Conservation (phyloP, 768 basidiomycete genomes). For the Lactifluus piperatus region DNA sequence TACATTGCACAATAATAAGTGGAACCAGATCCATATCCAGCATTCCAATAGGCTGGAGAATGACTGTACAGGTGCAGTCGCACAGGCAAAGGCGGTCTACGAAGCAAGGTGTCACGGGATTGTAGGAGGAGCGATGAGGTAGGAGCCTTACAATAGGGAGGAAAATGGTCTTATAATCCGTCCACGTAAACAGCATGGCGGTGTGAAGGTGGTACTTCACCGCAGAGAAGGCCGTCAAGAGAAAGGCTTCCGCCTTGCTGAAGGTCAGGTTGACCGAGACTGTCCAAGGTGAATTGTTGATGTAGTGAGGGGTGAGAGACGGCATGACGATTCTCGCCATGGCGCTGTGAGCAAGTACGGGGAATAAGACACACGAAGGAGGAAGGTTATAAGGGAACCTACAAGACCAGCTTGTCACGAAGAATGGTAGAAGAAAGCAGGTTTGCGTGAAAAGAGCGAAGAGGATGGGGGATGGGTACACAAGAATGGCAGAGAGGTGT, state of each 20-base stretch:
- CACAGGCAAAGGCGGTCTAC: slow-evolving; percentile 19
- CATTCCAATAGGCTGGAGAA: slow-evolving; percentile 12
- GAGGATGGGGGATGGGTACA: slow-evolving; percentile 10
- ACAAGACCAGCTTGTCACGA: slow-evolving; percentile 1
- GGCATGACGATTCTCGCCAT: slow-evolving; percentile 19
- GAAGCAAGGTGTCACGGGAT: not conserved
- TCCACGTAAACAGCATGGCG: slow-evolving; percentile 25
- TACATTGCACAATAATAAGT: slow-evolving; percentile 23
- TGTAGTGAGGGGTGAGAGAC: slow-evolving; percentile 14
- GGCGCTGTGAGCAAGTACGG: not conserved
- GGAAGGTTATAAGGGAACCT: not conserved
- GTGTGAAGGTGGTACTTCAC: slow-evolving; percentile 19
- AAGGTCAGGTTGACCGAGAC: slow-evolving; percentile 13
- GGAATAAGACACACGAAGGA: not conserved
- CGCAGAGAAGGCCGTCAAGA: slow-evolving; percentile 5
- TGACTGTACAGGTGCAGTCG: slow-evolving; percentile 16
- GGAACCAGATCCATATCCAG: slow-evolving; percentile 24
- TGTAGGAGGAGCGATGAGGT: not conserved
- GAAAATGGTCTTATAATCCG: slow-evolving; percentile 26
- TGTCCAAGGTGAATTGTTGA: slow-evolving; percentile 13
- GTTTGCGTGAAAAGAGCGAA: not conserved
- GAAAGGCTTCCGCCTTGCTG: slow-evolving; percentile 1
- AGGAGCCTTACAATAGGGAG: slow-evolving; percentile 22
- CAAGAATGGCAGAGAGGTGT: slow-evolving; percentile 7
- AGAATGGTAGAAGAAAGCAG: not conserved